phyloP scores from a whole-genome alignment of 176 grass and related monocot species.

The Dactylis glomerata region DNA sequence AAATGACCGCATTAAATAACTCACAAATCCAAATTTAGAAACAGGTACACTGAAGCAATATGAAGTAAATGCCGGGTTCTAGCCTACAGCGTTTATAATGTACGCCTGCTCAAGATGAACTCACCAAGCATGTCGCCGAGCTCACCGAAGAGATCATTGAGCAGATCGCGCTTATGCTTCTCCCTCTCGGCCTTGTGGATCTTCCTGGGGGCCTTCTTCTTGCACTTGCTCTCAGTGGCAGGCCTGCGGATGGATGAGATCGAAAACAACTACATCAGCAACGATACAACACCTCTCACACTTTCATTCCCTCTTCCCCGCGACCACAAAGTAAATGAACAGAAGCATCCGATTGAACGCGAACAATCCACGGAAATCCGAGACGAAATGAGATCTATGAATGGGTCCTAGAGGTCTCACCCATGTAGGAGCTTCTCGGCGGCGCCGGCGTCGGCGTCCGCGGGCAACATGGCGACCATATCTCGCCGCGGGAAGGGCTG shows the following conservation, averaged over 20 bases:
- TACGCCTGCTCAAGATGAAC: not conserved
- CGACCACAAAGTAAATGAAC: not conserved
- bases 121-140: constrained; percentile 66
- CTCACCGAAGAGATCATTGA: constrained; percentile 72
- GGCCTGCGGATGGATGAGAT: constrained; percentile 34
- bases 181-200: constrained; percentile 77
- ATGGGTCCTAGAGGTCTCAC: not conserved
- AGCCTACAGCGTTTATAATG: not conserved
- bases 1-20: not conserved
- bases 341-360: not conserved
- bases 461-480: constrained; percentile 21
- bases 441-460: not conserved
- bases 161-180: constrained; percentile 80
- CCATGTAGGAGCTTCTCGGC: constrained; percentile 30
- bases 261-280: not conserved
- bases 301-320: not conserved
- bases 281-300: not conserved
- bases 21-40: not conserved
- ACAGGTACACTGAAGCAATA: not conserved
- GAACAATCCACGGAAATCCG: not conserved
- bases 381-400: not conserved
- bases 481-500: not conserved
- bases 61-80: not conserved
- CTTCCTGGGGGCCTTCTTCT: constrained; percentile 58
- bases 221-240: constrained; percentile 42